Percentiles rank a stretch among this genome's conserved stretches.
phyloP scores from a whole-genome alignment of 805 yeast species.

The Starmerella apis region DNA sequence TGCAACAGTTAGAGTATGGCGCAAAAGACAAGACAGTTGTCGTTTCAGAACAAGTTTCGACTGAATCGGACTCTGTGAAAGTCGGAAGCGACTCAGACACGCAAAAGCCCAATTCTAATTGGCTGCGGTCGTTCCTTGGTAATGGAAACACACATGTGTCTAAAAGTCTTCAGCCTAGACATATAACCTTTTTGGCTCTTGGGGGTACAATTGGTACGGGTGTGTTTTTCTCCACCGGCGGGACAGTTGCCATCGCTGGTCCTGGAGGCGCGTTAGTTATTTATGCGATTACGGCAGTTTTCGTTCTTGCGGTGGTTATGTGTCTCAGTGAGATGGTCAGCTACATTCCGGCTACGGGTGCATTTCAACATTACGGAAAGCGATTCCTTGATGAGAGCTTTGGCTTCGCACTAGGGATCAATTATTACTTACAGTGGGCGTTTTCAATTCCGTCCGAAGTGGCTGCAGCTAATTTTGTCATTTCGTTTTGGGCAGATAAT shows the following conservation, averaged over 20 bases:
- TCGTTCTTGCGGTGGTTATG: conserved; percentile 53
- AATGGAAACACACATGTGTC: conserved; percentile 15
- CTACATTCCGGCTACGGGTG: conserved; percentile 49
- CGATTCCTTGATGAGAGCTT: conserved; percentile 53
- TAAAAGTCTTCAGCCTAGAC: conserved; percentile 40
- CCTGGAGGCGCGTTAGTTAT: conserved; percentile 30
- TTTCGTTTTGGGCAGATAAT: conserved; percentile 38
- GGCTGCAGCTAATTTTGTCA: conserved; percentile 36
- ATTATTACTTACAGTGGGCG: conserved; percentile 41
- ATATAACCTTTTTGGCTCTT: conserved; percentile 60
- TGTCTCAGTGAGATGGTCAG: conserved; percentile 47
- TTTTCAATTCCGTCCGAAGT: conserved; percentile 39
- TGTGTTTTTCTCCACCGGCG: conserved; percentile 40
- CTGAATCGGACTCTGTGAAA: neutral
- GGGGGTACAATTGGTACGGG: conserved; percentile 76
- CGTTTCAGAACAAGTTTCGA: neutral
- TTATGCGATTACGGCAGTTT: conserved; percentile 38
- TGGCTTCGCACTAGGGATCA: conserved; percentile 48
- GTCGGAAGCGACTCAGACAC: neutral
- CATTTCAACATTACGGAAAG: conserved; percentile 52
- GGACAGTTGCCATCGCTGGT: conserved; percentile 25
- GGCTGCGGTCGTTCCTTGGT: conserved; percentile 14
- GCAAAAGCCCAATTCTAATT: neutral
- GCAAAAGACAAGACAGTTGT: neutral
- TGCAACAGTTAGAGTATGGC: conserved; percentile 10